These are phyloP conservation scores for Fusarium algeriense DNA, from an alignment of 2,329 filamentous ascomycete species.

Conservation along the genomic window DNA sequence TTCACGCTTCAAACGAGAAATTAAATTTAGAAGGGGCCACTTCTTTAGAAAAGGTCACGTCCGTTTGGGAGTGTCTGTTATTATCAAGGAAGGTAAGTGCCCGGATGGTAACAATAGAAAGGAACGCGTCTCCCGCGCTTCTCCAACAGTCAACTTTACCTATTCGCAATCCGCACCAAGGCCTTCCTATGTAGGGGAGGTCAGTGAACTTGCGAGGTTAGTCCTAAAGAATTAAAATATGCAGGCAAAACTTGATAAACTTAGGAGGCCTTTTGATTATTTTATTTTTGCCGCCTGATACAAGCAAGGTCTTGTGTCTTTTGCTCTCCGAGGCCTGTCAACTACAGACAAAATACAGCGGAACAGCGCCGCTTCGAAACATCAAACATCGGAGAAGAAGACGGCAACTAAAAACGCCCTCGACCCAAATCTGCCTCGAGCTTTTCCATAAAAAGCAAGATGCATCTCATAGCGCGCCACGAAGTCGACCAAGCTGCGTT, in stretches of 20 bases:
- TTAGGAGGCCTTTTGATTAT: too few relatives aligned
- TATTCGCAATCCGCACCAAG: not conserved
- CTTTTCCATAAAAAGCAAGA: constrained; percentile 10
- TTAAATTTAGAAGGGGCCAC: not conserved
- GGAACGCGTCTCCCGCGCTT: not conserved
- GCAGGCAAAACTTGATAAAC: too few relatives aligned
- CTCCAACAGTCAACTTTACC: too few relatives aligned
- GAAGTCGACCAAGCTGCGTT: not conserved
- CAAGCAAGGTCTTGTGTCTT: too few relatives aligned
- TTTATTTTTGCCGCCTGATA: too few relatives aligned
- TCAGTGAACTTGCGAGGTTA: too few relatives aligned
- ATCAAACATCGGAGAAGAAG: not conserved
- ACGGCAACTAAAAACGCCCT: constrained; percentile 14
- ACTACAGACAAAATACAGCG: not conserved
- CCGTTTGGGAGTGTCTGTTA: not conserved
- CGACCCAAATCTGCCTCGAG: constrained; percentile 9
- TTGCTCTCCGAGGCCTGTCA: not conserved
- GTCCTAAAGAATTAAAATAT: too few relatives aligned
- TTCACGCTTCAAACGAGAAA: not conserved
- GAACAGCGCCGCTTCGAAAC: not conserved
- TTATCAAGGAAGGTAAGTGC: not conserved
- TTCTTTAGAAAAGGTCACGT: too few relatives aligned
- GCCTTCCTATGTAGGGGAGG: too few relatives aligned
- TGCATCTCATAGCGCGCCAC: constrained; percentile 36
- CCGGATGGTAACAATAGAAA: too few relatives aligned